Base-by-base conservation (phyloP, 2,329 filamentous ascomycete species). In the Colletotrichum eremochloae region DNA sequence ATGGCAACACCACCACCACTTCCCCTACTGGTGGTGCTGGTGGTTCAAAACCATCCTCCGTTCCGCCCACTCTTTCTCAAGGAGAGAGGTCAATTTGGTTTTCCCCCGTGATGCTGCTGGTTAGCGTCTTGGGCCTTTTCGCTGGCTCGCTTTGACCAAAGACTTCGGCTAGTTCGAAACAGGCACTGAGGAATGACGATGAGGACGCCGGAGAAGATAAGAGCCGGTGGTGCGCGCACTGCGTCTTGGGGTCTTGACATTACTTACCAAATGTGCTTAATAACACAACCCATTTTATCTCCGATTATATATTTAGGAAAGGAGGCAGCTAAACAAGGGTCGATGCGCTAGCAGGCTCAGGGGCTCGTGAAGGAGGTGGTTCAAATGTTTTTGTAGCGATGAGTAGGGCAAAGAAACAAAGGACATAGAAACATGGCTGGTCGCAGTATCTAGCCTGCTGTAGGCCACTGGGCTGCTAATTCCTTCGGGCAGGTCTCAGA, bases 191-290 rank as follows among this genome's bases (percentile, higher is more conserved):
- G 4, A 20, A 50, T 9, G n/a, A 50, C 4, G 9, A n/a, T 2
- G 9, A 12, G 18, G 40, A 15, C 15, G 18, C 44, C 42, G 6
- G 38, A n/a, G 20, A 42, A 33, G 33, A 53, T 1, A 29, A 55
- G 61, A 60, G 53, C 44, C 44, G 24, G 24, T 24, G 24, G 24
- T 24, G 24, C 53, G 67, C 33, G 62, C 44, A 20, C 67, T 58
- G 46, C 62, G 15, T 57, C 24, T 53, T 58, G 18, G 40, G 40
- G 40, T 38, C 36, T 67, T 24, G 36, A 42, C 46, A 20, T 20
- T 48, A 31, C 11, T 14, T 9, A n/a, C 18, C 7, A n/a, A 2
- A 12, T 24, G 8, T 12, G 11, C 20, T 14, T 42, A 11, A 42
- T 42, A 42, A 42, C 40, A 4, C 40, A 42, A 11, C 2, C 9